Percentiles rank a stretch among this genome's conserved stretches.
phyloP scores from a whole-genome alignment of 106 monocot species.

The Allium sativum region DNA sequence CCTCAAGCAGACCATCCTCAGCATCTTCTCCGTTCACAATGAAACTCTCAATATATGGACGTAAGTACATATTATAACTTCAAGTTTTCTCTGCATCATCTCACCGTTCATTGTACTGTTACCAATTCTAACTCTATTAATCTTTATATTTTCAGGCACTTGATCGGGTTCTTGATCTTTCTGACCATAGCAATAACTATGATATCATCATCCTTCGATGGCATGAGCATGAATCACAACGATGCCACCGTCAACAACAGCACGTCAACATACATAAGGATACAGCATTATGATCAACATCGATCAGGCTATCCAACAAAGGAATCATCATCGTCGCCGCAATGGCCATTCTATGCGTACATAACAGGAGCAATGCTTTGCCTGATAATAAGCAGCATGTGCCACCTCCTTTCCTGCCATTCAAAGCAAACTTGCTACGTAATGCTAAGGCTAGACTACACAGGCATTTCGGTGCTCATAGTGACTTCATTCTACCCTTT shows the following conservation, averaged over 20 bases:
- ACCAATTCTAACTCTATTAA: not conserved
- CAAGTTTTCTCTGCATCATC: not conserved
- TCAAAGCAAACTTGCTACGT: constrained; percentile 7
- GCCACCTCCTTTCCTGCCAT: constrained; percentile 45
- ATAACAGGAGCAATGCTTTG: constrained; percentile 50
- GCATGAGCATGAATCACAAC: not conserved
- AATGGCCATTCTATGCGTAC: constrained; percentile 51
- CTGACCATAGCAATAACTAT: not conserved
- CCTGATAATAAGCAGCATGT: constrained; percentile 47
- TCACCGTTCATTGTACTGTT: not conserved
- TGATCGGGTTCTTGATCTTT: constrained; percentile 9
- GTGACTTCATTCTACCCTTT: constrained; percentile 78
- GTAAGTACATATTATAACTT: constrained; percentile 15
- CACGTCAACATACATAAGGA: not conserved
- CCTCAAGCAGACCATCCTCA: constrained; percentile 37
- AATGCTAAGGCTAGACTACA: constrained; percentile 61
- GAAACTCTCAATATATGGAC: constrained; percentile 51
- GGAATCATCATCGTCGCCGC: not conserved
- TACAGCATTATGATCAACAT: not conserved
- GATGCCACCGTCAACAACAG: not conserved
- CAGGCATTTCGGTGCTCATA: constrained; percentile 47
- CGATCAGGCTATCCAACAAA: not conserved
- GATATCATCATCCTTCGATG: constrained; percentile 26
- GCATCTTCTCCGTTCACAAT: constrained; percentile 55
- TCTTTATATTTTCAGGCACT: not conserved